Percentiles rank a stretch among this genome's conserved stretches.
These are phyloP conservation scores for Gossypium herbaceum DNA, from an alignment of 345 rosid species.

Conservation along the genomic window DNA sequence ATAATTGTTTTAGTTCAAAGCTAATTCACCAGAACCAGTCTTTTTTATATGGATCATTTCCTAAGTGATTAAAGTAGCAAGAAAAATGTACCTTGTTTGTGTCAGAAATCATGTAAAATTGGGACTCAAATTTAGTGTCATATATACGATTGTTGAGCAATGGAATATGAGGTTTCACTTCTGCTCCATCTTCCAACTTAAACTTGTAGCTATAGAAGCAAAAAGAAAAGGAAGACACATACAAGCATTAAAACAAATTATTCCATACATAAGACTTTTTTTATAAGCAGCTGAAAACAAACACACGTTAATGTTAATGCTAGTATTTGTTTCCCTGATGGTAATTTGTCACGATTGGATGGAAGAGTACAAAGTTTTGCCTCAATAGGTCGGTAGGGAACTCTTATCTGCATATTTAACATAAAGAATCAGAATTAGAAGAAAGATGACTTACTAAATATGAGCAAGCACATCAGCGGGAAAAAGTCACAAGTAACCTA, in stretches of 20 bases:
- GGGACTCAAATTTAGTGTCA: conserved; percentile 96
- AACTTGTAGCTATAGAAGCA: conserved; percentile 71
- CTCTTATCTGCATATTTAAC: conserved; percentile 51
- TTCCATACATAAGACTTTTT: neutral
- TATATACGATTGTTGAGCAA: conserved; percentile 88
- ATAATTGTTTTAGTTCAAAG: neutral
- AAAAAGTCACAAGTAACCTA: conserved; percentile 15
- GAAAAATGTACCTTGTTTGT: conserved; percentile 66
- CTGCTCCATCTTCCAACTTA: conserved; percentile 92
- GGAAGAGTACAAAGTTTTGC: conserved; percentile 68
- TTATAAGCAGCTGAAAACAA: conserved; percentile 7
- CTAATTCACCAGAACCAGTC: neutral
- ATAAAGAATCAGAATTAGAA: neutral
- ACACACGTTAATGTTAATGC: conserved; percentile 85
- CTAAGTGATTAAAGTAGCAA: neutral
- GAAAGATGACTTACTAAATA: conserved; percentile 8
- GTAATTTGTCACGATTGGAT: conserved; percentile 71
- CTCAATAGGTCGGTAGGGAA: conserved; percentile 84
- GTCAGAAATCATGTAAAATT: conserved; percentile 91
- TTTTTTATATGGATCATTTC: neutral
- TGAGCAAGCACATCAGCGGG: conserved; percentile 11
- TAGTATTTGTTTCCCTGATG: conserved; percentile 84
- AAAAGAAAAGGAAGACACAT: conserved; percentile 18
- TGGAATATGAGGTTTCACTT: conserved; percentile 80
- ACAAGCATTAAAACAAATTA: conserved; percentile 8